A percentile compares a stretch with the other conserved stretches of the same genome.
Conservation (phyloP, 768 basidiomycete genomes). For the Agaricus blazei region DNA sequence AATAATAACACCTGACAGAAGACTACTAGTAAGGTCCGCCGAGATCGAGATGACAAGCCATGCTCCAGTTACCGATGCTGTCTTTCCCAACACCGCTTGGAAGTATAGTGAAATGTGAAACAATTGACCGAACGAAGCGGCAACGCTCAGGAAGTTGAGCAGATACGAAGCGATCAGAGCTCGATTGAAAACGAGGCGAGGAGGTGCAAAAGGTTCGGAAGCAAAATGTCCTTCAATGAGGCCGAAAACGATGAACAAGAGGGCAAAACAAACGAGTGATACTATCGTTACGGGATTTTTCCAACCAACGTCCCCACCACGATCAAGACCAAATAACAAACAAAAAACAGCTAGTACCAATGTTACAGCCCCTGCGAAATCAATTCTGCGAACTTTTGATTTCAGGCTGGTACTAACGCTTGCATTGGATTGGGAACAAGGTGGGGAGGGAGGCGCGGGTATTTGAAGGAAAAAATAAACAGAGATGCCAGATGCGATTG, state of each 20-base stretch:
- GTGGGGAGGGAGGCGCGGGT: conserved; percentile 31
- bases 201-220: conserved; percentile 53
- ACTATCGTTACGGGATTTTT: conserved; percentile 29
- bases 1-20: conserved; percentile 47
- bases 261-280: conserved; percentile 27
- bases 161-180: conserved; percentile 50
- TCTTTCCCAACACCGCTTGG: conserved; percentile 48
- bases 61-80: conserved; percentile 44
- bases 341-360: conserved; percentile 52
- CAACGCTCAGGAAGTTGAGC: conserved; percentile 52
- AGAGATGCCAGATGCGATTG: conserved; percentile 44
- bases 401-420: conserved; percentile 19
- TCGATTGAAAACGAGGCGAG: conserved; percentile 44
- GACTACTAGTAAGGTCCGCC: conserved; percentile 41
- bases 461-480: conserved; percentile 51
- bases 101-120: conserved; percentile 56
- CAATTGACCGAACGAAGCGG: conserved; percentile 35
- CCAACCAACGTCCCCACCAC: conserved; percentile 48
- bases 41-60: conserved; percentile 47
- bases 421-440: neutral
- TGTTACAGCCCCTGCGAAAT: conserved; percentile 53
- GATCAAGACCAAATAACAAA: conserved; percentile 54
- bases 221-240: conserved; percentile 46
- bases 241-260: conserved; percentile 33
- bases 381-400: conserved; percentile 52